A percentile compares a stretch with the other conserved stretches of the same genome.
Evolutionary conservation across 1,139 yeast species (phyloP).

Genomic region (Debaryomycetaceae sp.): DNA sequence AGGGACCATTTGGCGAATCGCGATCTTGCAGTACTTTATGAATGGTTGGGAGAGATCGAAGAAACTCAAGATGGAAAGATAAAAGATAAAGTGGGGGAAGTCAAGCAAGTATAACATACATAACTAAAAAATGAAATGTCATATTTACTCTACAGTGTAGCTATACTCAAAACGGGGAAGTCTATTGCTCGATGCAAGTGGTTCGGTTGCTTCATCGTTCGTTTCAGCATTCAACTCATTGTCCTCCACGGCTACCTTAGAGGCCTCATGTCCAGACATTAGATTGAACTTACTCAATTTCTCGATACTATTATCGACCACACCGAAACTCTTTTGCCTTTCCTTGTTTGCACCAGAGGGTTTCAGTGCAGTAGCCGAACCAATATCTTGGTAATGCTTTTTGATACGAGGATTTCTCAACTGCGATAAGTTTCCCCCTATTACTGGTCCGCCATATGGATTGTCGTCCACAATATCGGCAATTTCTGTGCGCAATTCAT

Average conservation of each 20-base stretch:
- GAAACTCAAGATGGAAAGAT: constrained; percentile 2
- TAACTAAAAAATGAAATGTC: background rate
- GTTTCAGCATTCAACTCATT: constrained; percentile 3
- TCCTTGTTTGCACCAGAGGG: background rate
- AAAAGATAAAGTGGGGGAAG: constrained; percentile 1
- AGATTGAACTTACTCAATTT: constrained; percentile 3
- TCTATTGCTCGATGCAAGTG: background rate
- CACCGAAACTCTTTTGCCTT: constrained; percentile 27
- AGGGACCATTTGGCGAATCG: constrained; percentile 38
- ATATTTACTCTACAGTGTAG: constrained; percentile 14
- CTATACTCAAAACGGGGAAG: constrained; percentile 19
- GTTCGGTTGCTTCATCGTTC: constrained; percentile 2
- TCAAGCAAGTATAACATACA: background rate
- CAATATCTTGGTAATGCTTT: constrained; percentile 25
- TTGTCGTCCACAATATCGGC: constrained; percentile 27
- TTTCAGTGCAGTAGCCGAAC: background rate
- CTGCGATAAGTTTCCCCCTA: constrained; percentile 22
- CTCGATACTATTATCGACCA: constrained; percentile 11
- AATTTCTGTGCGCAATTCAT: constrained; percentile 13
- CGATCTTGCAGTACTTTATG: constrained; percentile 46
- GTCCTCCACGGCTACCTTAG: constrained; percentile 3
- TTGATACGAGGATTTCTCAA: constrained; percentile 36
- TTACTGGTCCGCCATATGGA: constrained; percentile 18
- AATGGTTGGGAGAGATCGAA: constrained; percentile 33
- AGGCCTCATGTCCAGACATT: background rate